phyloP scores from a whole-genome alignment of 2,329 filamentous ascomycete species.

The Botrytis porri region DNA sequence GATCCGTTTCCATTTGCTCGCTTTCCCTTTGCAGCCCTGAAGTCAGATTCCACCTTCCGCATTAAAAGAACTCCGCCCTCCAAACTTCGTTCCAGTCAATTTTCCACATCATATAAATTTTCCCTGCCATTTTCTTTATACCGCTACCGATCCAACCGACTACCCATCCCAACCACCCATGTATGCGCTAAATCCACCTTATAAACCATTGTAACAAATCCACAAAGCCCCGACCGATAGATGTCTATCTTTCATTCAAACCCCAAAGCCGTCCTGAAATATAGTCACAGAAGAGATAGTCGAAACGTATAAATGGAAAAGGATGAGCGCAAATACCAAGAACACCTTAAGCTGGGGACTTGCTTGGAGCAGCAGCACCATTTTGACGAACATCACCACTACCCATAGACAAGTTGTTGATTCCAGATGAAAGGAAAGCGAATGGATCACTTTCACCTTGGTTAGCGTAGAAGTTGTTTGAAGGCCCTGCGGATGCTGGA shows the following conservation, averaged over 20 bases:
- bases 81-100: conserved; percentile 27
- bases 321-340: conserved; percentile 28
- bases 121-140: conserved; percentile 36
- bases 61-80: conserved; percentile 40
- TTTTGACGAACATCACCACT: conserved; percentile 63
- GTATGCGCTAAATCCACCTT: conserved; percentile 28
- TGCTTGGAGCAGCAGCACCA: conserved; percentile 44
- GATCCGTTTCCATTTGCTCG: conserved; percentile 23
- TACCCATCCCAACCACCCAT: conserved; percentile 27
- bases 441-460: conserved; percentile 72
- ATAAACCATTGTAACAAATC: conserved; percentile 33
- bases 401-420: conserved; percentile 69
- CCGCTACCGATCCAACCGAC: conserved; percentile 27
- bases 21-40: conserved; percentile 24
- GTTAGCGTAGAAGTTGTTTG: conserved; percentile 63
- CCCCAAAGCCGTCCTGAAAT: conserved; percentile 38
- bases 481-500: conserved; percentile 70
- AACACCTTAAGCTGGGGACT: conserved; percentile 37
- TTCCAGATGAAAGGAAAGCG: conserved; percentile 72
- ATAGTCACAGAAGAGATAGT: conserved; percentile 35
- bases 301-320: conserved; percentile 34
- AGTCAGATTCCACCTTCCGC: conserved; percentile 36
- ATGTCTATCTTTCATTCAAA: conserved; percentile 37
- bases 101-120: conserved; percentile 33
- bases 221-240: conserved; percentile 33